Evolutionary conservation across 495 filamentous ascomycete species (phyloP), one percentile per base, ranked within the genome.

Genomic region (Hypoxylon cercidicola): DNA sequence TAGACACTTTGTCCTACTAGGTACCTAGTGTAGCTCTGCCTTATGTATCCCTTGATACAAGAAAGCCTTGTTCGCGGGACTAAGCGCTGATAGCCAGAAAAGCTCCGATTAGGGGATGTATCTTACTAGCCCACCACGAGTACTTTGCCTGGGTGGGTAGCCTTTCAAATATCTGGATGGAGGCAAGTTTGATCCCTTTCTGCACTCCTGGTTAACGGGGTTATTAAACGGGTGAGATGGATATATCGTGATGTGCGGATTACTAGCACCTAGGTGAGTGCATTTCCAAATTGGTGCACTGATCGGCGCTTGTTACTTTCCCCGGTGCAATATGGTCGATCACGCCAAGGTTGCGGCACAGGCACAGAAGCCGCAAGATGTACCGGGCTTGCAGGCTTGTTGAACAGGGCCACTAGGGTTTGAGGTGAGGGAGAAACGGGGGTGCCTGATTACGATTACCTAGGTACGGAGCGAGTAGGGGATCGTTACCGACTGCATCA

Each of bases 321-420:
- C 54, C 55, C 54, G 48, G 34, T 48, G 55, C 54, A 51, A 47
- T 47, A 55, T 49, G 34, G 64, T 55, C 43, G 59, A 68, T 68
- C 59, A 44, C 34, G 59, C 65, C 65, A 68, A 68, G 65, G 48
- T 47, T 68, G 53, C 64, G 54, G 59, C 64, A 62, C 54, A 62
- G 54, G 59, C 64, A 62, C 54, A 62, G 44, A 68, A 49, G 56
- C 64, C 48, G 44, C 40, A 62, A 39, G 44, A 35, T 60, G 47
- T 41, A 18, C 34, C 34, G 19, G 21, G 30, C 30, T 32, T 32
- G 30, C 30, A 9, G 8, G 1, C 45, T 48, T 16, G n/a, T 32
- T 30, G 34, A 13, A 48, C 20, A 53, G 30, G 41, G 49, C 16
- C 30, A 32, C 55, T 49, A 50, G 35, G 43, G 37, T 49, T 25